phyloP scores from a whole-genome alignment of 2,329 filamentous ascomycete species.

The Drechslera avenae region DNA sequence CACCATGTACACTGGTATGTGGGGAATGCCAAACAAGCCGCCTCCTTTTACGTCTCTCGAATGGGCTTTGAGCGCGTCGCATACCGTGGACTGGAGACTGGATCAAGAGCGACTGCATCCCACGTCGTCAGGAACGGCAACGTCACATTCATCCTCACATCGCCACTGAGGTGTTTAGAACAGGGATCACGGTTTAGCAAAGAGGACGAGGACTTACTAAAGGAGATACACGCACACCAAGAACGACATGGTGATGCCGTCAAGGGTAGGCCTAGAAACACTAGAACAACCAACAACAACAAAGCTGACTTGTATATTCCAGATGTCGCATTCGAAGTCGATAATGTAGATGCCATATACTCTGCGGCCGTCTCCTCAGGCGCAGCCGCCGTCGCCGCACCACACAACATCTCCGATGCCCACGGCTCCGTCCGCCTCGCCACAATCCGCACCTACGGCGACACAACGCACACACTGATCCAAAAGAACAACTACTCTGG shows the following conservation, averaged over 20 bases:
- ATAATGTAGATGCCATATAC: constrained; percentile 83
- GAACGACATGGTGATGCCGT: constrained; percentile 91
- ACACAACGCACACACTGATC: constrained; percentile 93
- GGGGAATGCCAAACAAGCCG: constrained; percentile 94
- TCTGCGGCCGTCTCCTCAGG: constrained; percentile 70
- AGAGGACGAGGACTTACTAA: constrained; percentile 69
- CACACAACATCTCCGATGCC: constrained; percentile 60
- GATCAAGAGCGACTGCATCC: constrained; percentile 77
- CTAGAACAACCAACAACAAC: neutral
- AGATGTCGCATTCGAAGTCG: constrained; percentile 93
- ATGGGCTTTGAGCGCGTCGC: constrained; percentile 86
- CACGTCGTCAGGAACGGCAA: constrained; percentile 80
- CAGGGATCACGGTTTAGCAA: constrained; percentile 37
- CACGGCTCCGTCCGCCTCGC: constrained; percentile 73
- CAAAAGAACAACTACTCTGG: constrained; percentile 73
- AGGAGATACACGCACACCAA: constrained; percentile 80
- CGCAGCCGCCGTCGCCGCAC: constrained; percentile 66
- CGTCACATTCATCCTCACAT: constrained; percentile 83
- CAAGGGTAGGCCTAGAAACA: constrained; percentile 56
- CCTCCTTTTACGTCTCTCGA: constrained; percentile 82
- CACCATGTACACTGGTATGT: constrained; percentile 97
- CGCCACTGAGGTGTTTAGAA: constrained; percentile 66
- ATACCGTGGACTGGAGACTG: constrained; percentile 87
- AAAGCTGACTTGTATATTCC: constrained; percentile 9
- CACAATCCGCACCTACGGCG: constrained; percentile 88